These are phyloP conservation scores for Thozetella sp. DNA, from an alignment of 495 filamentous ascomycete species.

Conservation along the genomic window DNA sequence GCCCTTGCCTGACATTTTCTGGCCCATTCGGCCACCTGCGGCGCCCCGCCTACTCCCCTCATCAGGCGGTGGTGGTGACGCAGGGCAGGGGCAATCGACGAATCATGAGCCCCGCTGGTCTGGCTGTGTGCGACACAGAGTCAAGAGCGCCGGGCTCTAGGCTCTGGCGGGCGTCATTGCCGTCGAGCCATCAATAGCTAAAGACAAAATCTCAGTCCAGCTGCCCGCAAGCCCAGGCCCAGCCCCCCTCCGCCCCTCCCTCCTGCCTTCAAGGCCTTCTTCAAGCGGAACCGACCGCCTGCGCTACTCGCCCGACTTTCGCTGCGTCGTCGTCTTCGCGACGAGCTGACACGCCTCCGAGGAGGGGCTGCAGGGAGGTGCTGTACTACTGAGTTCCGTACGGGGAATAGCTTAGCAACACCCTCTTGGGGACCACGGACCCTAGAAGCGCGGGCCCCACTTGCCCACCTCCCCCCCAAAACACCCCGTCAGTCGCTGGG, in stretches of 20 bases:
- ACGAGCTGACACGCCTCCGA: neutral
- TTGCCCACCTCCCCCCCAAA: too few relatives aligned
- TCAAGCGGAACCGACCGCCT: too few relatives aligned
- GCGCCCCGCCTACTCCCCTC: too few relatives aligned
- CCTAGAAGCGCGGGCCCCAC: neutral
- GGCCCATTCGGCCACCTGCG: too few relatives aligned
- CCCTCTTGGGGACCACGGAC: neutral
- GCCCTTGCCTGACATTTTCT: too few relatives aligned
- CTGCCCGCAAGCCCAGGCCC: too few relatives aligned
- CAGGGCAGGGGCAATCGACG: neutral
- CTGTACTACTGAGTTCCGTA: too few relatives aligned
- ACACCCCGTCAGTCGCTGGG: neutral
- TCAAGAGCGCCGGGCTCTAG: neutral
- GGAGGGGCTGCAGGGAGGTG: neutral
- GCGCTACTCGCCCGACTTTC: too few relatives aligned
- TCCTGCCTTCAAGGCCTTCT: too few relatives aligned
- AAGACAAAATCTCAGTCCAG: neutral
- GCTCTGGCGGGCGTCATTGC: neutral
- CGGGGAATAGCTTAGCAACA: too few relatives aligned
- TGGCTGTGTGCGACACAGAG: neutral
- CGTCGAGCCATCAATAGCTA: neutral
- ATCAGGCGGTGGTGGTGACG: too few relatives aligned
- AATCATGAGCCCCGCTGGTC: neutral
- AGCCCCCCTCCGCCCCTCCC: neutral
- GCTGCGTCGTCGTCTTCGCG: too few relatives aligned